Evolutionary conservation across 768 basidiomycete species (phyloP), one percentile per base, ranked within the genome.

Genomic region (Imleria badia): DNA sequence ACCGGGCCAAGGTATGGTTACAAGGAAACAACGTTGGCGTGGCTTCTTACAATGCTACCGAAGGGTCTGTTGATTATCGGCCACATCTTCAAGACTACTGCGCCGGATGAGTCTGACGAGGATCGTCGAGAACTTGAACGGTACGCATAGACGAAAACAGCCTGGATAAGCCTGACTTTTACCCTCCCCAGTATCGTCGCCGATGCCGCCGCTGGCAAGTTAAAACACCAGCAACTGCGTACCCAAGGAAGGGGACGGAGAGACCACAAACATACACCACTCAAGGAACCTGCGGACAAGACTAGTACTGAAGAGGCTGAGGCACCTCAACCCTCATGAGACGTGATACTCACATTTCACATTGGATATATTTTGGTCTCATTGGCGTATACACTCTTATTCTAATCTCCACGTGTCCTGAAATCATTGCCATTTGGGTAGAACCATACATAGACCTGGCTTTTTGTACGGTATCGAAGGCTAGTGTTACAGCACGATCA

Each of bases 51-150:
- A 41, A 10, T 39, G 6, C 33, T 30, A 48, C 8, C 23, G 7
- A 63, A 94, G 87, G 95, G 89, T 40, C 77, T 98, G n/a, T 75
- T 98, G 52, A 76, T 92, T 15, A 87, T 89, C 33, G 97, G 96
- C 8, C 87, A 88, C 15, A 86, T 96, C 61, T 96, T 98, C 79
- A 96, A 95, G 71, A 74, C 79, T 5, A 82, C 90, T 0, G 67
- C 80, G 30, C 89, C 97, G 3, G 96, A 98, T 66, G 94, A 91
- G 67, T 86, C 91, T 9, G 95, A 97, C 66, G 89, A 89, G 67
- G 97, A 97, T 66, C 84, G 97, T 23, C 81, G 97, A 45, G 94
- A 98, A 71, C 82, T 99, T 19, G 97, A 99, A 73, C 77, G 94
- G 89, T 92, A 62, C 26, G 85, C 68, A 7, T 14, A 49, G 30